phyloP scores from a whole-genome alignment of 495 filamentous ascomycete genomes.

The Aspergillus leporis region DNA sequence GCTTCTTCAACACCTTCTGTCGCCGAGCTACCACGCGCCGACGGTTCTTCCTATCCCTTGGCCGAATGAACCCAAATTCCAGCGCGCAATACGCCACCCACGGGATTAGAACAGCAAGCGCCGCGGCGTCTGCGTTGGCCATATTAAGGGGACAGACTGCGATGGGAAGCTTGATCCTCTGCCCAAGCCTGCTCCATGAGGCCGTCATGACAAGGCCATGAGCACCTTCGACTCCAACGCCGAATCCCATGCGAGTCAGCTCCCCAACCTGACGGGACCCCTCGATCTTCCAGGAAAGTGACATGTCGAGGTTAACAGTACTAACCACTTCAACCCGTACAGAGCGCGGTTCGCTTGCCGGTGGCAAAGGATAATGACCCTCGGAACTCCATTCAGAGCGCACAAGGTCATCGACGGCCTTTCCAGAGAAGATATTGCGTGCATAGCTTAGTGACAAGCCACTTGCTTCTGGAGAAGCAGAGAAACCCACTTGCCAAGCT shows the following conservation, averaged over 20 bases:
- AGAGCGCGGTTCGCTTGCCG: constrained; percentile 33
- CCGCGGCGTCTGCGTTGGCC: constrained; percentile 36
- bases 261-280: constrained; percentile 41
- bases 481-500: constrained; percentile 32
- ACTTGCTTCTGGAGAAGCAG: constrained; percentile 29
- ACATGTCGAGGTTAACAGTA: constrained; percentile 24
- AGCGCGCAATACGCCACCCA: constrained; percentile 51
- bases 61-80: constrained; percentile 50
- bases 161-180: constrained; percentile 43
- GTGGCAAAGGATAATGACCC: constrained; percentile 36
- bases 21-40: constrained; percentile 35
- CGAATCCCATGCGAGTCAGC: constrained; percentile 41
- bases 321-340: constrained; percentile 34
- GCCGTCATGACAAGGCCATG: constrained; percentile 41
- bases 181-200: constrained; percentile 44
- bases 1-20: constrained; percentile 41
- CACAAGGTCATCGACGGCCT: constrained; percentile 28
- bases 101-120: constrained; percentile 44
- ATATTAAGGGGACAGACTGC: constrained; percentile 38
- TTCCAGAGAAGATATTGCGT: constrained; percentile 45
- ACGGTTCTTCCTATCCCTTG: constrained; percentile 37
- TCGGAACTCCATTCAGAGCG: constrained; percentile 47
- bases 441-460: constrained; percentile 37
- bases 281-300: constrained; percentile 37
- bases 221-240: constrained; percentile 33